Evolutionary conservation across 768 basidiomycete genomes (phyloP).

Genomic region (Zangia roseola): DNA sequence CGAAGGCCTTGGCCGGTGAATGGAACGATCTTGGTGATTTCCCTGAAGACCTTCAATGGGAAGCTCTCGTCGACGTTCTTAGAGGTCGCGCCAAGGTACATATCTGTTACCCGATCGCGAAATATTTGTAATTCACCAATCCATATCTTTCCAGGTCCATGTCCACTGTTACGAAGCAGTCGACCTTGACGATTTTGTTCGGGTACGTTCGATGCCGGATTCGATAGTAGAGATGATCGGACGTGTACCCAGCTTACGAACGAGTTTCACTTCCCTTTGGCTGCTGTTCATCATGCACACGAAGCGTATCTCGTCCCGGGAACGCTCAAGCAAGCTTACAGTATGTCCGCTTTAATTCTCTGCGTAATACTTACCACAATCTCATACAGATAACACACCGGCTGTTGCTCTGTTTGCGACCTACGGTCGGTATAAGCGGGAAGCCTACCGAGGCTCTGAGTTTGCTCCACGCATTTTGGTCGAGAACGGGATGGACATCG

Average conservation of each 20-base stretch:
- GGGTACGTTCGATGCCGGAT: slow-evolving; percentile 38
- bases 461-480: slow-evolving; percentile 77
- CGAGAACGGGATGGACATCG: slow-evolving; percentile 61
- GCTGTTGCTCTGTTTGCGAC: slow-evolving; percentile 65
- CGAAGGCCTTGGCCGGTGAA: slow-evolving; percentile 48
- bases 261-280: slow-evolving; percentile 79
- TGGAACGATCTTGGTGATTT: slow-evolving; percentile 41
- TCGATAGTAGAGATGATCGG: neutral
- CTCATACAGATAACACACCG: no score
- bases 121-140: neutral
- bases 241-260: slow-evolving; percentile 56
- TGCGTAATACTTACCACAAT: slow-evolving; percentile 42
- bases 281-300: slow-evolving; percentile 76
- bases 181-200: slow-evolving; percentile 69
- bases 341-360: slow-evolving; percentile 44
- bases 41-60: slow-evolving; percentile 71
- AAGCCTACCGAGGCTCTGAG: slow-evolving; percentile 78
- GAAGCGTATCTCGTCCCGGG: slow-evolving; percentile 84
- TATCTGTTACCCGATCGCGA: slow-evolving; percentile 40
- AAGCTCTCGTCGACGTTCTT: slow-evolving; percentile 73
- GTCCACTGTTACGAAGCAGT: slow-evolving; percentile 39
- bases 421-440: slow-evolving; percentile 63
- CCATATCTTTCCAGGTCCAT: no score
- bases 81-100: slow-evolving; percentile 68
- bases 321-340: slow-evolving; percentile 67